Conservation (phyloP, 2,329 filamentous ascomycete genomes). For the Trichoderma atroviride region DNA sequence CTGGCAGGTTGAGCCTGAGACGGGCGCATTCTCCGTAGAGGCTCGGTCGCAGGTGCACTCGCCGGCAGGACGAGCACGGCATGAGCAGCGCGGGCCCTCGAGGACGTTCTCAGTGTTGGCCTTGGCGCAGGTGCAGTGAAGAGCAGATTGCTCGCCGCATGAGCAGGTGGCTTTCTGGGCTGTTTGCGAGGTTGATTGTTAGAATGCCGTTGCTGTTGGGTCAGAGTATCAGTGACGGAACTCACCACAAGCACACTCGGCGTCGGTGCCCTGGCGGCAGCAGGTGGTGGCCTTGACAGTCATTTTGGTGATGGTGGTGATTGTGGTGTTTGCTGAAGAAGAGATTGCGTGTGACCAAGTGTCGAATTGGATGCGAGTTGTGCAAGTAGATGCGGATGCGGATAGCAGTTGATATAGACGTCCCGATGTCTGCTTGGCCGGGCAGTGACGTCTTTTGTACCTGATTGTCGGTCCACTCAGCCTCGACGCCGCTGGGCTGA, state of each 20-base stretch:
- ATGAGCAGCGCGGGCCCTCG: slow-evolving; percentile 76
- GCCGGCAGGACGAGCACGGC: slow-evolving; percentile 77
- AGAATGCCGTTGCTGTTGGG: too few species aligned
- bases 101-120: slow-evolving; percentile 73
- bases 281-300: slow-evolving; percentile 52
- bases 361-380: background rate
- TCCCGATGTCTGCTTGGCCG: background rate
- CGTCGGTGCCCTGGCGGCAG: slow-evolving; percentile 55
- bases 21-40: slow-evolving; percentile 66
- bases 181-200: slow-evolving; percentile 33
- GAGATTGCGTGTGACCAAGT: background rate
- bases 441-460: slow-evolving; percentile 29
- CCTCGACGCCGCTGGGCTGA: background rate
- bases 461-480: slow-evolving; percentile 13
- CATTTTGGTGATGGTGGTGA: slow-evolving; percentile 36
- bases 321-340: too few species aligned
- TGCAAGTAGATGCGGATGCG: background rate
- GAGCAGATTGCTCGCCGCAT: slow-evolving; percentile 84
- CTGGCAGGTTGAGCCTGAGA: slow-evolving; percentile 65
- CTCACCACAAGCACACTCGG: slow-evolving; percentile 62
- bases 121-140: slow-evolving; percentile 84
- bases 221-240: slow-evolving; percentile 27
- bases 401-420: background rate
- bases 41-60: slow-evolving; percentile 81
- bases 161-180: slow-evolving; percentile 75